Evolutionary conservation across 2,329 filamentous ascomycete genomes (phyloP), one percentile per base, ranked within the genome.

Genomic region (Fusarium clavum): DNA sequence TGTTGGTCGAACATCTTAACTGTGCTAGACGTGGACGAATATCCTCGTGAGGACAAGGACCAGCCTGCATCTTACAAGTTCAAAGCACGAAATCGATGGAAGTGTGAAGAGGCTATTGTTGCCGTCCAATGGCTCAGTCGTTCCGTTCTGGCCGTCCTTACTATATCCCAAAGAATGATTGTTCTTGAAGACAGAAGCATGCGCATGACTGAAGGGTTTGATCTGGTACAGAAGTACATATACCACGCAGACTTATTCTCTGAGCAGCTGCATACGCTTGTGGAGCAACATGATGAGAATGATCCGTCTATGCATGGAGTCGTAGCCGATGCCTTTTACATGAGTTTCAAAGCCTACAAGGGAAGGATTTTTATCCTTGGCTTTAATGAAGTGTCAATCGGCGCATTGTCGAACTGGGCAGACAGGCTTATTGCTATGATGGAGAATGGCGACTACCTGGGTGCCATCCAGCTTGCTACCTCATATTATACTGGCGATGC

Each of bases 1-100:
- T 98, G 94, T 80, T 99, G 96, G 96, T 98, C 96, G 4, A 98
- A 98, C 75, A 90, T 98, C n/a, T 83, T 99, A 70, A 98, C 94
- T 0, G 91, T 99, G 8, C 83, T 99, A 25, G 96, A 99, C 69
- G 89, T 98, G 13, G 90, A 95, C 54, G 92, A 96, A 72, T 84
- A 90, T 14, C 86, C 86, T 22, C 81, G 86, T 1, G 87, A 89
- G 16, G 90, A 94, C 71, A 90, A 89, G 67, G 92, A 95, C 71
- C 94, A 93, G 75, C 93, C 92, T 6, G 88, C 93, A 3, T 90
- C 86, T 48, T 87, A 98, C 24, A 88, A 87, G 46, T 99, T 99
- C 80, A 90, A 87, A 75, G 88, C 94, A 5, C 90, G 94, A 60
- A 97, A 91, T 79, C 87, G 94, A 67, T 99, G 95, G 94, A 93